Percentiles rank a stretch among this genome's conserved stretches.
phyloP scores from a whole-genome alignment of 1,139 yeast genomes.

The Yamadazyma blattariae region DNA sequence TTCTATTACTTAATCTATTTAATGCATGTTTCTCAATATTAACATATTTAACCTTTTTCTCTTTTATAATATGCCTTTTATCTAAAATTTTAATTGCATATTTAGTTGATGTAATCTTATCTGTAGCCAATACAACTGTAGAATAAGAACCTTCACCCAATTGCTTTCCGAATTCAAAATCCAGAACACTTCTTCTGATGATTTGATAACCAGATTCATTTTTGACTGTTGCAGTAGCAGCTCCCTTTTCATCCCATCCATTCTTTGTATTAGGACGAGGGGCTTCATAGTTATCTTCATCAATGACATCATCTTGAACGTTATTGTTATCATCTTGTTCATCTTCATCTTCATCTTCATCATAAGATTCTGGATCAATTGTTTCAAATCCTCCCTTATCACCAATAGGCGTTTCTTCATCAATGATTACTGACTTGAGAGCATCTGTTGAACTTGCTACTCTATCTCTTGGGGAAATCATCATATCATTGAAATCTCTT shows the following conservation, averaged over 20 bases:
- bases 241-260: constrained; percentile 38
- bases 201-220: constrained; percentile 21
- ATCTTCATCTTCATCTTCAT: neutral
- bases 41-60: constrained; percentile 92
- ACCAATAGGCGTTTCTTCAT: constrained; percentile 1
- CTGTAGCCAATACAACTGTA: constrained; percentile 85
- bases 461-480: constrained; percentile 7
- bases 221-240: constrained; percentile 30
- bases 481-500: constrained; percentile 15
- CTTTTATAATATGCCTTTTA: constrained; percentile 91
- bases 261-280: constrained; percentile 10
- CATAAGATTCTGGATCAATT: neutral
- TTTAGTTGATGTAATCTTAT: constrained; percentile 64
- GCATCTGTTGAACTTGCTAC: constrained; percentile 13
- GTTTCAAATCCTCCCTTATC: neutral
- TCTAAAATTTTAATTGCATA: constrained; percentile 92
- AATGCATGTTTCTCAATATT: constrained; percentile 93
- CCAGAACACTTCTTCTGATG: constrained; percentile 67
- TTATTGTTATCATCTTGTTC: neutral
- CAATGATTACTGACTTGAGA: constrained; percentile 9
- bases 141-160: constrained; percentile 97
- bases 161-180: constrained; percentile 81
- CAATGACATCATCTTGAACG: neutral
- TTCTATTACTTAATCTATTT: constrained; percentile 68
- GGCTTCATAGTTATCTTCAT: constrained; percentile 2